A percentile compares a stretch with the other conserved stretches of the same genome.
These are phyloP conservation scores for Blakeslea trispora DNA, from an alignment of 371 early-diverging fungal species.

Conservation along the genomic window DNA sequence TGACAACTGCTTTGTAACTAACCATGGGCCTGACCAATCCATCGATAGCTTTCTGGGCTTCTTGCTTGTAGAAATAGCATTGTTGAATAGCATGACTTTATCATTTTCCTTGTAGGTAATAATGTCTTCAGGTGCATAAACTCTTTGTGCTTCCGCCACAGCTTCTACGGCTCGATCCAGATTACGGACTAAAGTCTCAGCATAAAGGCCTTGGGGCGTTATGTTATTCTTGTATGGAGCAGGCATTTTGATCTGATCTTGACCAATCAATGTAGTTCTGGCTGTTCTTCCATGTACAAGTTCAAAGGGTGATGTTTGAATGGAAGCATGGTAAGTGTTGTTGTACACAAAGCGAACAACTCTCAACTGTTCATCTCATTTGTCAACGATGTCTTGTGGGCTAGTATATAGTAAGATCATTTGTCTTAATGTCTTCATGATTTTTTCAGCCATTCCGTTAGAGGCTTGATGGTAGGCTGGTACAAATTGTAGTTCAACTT, in stretches of 20 bases:
- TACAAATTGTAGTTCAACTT: conserved; percentile 1
- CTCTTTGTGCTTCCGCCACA: background rate
- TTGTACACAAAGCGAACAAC: background rate
- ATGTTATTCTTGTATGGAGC: background rate
- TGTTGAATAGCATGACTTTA: background rate
- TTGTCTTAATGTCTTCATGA: conserved; percentile 1
- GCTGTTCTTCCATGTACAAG: background rate
- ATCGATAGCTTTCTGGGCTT: no score
- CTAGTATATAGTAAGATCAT: background rate
- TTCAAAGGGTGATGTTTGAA: background rate
- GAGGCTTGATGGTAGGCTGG: conserved; percentile 3
- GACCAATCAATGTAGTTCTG: conserved; percentile 1
- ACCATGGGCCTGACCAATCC: conserved; percentile 3
- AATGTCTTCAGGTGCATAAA: background rate
- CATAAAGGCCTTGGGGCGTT: background rate
- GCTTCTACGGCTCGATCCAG: background rate
- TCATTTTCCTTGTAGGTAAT: background rate
- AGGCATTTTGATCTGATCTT: background rate
- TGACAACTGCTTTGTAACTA: background rate
- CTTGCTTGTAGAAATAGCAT: background rate
- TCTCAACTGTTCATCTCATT: background rate
- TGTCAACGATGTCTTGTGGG: background rate
- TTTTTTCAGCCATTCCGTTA: conserved; percentile 1
- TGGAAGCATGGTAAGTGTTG: background rate
- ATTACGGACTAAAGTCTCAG: background rate